Base-by-base conservation (phyloP, 805 yeast species). In the Kodamaea sagamina region DNA sequence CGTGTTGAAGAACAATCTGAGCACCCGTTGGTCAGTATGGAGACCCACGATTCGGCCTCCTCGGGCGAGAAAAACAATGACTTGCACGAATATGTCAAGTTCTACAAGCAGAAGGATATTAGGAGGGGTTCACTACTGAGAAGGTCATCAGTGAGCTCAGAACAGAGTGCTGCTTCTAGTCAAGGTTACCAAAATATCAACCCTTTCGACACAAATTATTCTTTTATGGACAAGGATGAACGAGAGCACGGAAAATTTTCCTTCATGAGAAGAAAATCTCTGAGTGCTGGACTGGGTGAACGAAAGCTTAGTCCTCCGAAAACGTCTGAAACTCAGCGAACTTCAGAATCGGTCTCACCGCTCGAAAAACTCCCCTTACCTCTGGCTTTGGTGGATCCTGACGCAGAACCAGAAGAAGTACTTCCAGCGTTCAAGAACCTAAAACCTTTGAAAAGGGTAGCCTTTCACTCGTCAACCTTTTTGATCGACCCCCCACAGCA, bases 401-500 rank as follows among this genome's bases (percentile, higher is more conserved):
- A 18, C 31, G n/a, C 9, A n/a, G 35, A 31, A 19, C 26, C 36
- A 15, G 4, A 6, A 26, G 42, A 39, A 12, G 32, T 29, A 1
- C 49, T 48, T 27, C 64, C 70, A 0, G 59, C 63, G 34, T 64
- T 64, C 39, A 51, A 57, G 31, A 56, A 55, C 27, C 47, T 65
- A 41, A 67, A 61, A 41, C 72, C 73, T 3, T 50, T 71, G 36
- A 69, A 67, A 53, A 51, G 72, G 32, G 75, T 71, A 8, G 73
- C 73, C 2, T 71, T 71, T 43, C 74, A 70, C 47, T 61, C 68
- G 26, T 60, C 64, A 29, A 69, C 74, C 1, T 71, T 71, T 43
- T 56, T 67, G 29, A 68, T 71, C 13, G 74, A 71, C 42, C 97
- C 97, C 2, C 96, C 96, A 1, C 97, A 90, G 57, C 96, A 89